These are phyloP conservation scores for Apiotrichum gracile DNA, from an alignment of 1,284 basidiomycete species.

Conservation along the genomic window DNA sequence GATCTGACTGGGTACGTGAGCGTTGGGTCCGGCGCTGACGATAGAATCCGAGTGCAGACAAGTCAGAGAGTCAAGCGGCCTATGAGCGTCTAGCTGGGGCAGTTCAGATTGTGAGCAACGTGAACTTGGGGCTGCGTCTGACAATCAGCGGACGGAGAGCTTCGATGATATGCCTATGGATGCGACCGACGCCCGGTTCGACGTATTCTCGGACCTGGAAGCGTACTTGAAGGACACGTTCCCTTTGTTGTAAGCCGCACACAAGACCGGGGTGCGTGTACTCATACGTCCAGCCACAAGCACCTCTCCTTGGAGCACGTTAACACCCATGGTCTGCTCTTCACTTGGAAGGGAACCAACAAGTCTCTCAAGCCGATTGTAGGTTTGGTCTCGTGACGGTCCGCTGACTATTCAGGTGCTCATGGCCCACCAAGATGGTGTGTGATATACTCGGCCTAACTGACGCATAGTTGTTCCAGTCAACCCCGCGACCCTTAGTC, in stretches of 20 bases:
- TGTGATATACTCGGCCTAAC: constrained; percentile 5
- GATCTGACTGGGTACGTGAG: constrained; percentile 1
- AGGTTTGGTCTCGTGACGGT: constrained; percentile 49
- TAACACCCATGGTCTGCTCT: constrained; percentile 60
- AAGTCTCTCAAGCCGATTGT: constrained; percentile 57
- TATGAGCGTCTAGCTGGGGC: constrained; percentile 12
- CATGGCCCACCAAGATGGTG: constrained; percentile 4
- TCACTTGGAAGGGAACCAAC: constrained; percentile 57
- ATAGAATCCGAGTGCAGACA: background rate
- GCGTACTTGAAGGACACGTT: constrained; percentile 28
- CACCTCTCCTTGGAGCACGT: constrained; percentile 54
- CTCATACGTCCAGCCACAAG: constrained; percentile 46
- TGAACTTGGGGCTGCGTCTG: background rate
- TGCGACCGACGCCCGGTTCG: constrained; percentile 8
- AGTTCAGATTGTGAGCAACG: constrained; percentile 6
- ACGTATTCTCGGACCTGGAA: constrained; percentile 15
- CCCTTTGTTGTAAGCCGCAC: constrained; percentile 24
- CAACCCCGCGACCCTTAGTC: constrained; percentile 51
- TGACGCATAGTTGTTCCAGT: constrained; percentile 55
- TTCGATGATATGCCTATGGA: constrained; percentile 20
- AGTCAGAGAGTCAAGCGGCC: background rate
- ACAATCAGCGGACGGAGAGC: constrained; percentile 6
- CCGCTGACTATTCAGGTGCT: constrained; percentile 45
- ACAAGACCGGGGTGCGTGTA: background rate
- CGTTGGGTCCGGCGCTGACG: background rate